Evolutionary conservation across 352 stramenopile genomes (phyloP), one percentile per base, ranked within the genome.

Genomic region (Globisporangium irregulare): DNA sequence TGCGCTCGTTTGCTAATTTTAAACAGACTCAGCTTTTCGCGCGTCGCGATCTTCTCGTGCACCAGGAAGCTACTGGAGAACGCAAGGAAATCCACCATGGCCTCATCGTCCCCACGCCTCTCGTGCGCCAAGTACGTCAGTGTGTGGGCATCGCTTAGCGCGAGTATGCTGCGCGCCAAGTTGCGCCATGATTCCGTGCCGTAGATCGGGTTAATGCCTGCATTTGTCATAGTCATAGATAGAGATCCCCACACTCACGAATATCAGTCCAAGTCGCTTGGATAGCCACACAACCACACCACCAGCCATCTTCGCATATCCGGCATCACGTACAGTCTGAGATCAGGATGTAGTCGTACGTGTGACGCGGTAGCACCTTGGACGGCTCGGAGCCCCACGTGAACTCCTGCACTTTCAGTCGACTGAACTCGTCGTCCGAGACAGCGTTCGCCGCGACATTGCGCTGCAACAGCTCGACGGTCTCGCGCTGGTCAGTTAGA

Each of bases 171-270:
- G 41, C 76, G 69, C 14, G 86, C 87, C 12, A 95, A 72, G 41
- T 91, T 85, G 24, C 86, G 73, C 87, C 87, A 95, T 50, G 85
- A 93, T 32, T 93, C 79, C 62, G 76, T 69, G 48, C 86, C 87
- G 71, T 95, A 95, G 65, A 95, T 93, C 58, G 87, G 85, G 56
- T 95, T 95, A 66, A 95, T 93, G 63, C 79, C 79, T 87, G 36
- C 7, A 29, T 12, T 12, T 27, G 5, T 10, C 32, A 9, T 12
- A 43, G 10, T 2, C 41, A 48, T 48, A 22, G 36, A 24, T 14
- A 41, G 3, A 25, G 15, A 41, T 6, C 0, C 15, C 43, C 27
- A 48, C 29, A 32, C 25, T 22, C 22, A 48, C 12, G 10, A 34
- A 51, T 9, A 20, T 53, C 32, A 62, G 56, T 34, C 8, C 25